Percentiles rank a stretch among this genome's conserved stretches.
These are phyloP conservation scores for Asterella californica DNA, from an alignment of 225 moss, liverwort and hornwort genomes.

Conservation along the genomic window DNA sequence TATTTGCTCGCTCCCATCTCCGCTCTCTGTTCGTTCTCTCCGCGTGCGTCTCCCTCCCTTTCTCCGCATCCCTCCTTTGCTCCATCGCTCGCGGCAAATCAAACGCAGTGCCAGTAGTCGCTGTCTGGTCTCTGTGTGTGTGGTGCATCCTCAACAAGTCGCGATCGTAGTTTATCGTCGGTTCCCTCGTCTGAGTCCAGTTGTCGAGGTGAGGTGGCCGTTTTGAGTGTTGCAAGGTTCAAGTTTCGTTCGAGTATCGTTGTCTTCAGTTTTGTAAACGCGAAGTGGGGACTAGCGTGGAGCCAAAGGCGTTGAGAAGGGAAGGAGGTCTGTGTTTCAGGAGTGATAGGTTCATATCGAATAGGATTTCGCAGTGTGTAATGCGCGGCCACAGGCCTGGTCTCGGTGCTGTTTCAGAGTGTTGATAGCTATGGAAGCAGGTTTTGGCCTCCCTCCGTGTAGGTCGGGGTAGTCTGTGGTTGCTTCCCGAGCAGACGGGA, in stretches of 20 bases:
- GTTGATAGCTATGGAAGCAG: conserved; percentile 3
- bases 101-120: neutral
- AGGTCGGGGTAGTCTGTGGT: conserved; percentile 4
- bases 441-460: conserved; percentile 11
- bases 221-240: neutral
- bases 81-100: neutral
- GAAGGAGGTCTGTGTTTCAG: neutral
- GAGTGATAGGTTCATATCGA: neutral
- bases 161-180: neutral
- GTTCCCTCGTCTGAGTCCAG: neutral
- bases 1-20: neutral
- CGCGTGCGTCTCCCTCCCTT: neutral
- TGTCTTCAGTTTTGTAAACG: neutral
- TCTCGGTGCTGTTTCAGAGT: neutral
- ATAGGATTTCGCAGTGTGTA: neutral
- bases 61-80: neutral
- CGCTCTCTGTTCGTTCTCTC: neutral
- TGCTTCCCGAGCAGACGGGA: conserved; percentile 6
- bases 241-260: conserved; percentile 1
- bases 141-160: neutral
- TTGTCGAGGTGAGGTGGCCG: neutral
- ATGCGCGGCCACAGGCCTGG: conserved; percentile 10
- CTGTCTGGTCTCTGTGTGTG: neutral
- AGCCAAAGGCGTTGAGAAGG: neutral
- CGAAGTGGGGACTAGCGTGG: neutral